Conservation (phyloP, 345 rosid genomes). For the Heritiera fomes region DNA sequence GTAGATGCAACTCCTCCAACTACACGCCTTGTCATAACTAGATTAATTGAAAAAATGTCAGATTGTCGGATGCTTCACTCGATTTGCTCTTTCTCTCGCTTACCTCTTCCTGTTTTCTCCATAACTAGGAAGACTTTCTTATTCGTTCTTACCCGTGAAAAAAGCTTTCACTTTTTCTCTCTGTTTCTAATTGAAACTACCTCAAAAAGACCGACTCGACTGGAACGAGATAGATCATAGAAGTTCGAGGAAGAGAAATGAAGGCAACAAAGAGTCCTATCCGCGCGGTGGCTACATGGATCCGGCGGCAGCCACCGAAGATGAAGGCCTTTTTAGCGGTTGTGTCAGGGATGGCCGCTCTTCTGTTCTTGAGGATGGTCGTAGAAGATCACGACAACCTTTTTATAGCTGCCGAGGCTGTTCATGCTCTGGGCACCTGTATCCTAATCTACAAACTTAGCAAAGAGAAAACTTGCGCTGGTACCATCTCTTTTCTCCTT, state of each 20-base stretch:
- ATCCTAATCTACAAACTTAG: constrained; percentile 87
- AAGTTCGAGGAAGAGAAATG: constrained; percentile 34
- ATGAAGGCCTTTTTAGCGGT: constrained; percentile 67
- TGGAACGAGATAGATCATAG: neutral
- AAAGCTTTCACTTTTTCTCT: neutral
- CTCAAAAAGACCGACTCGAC: neutral
- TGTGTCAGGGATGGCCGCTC: constrained; percentile 62
- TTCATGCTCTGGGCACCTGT: constrained; percentile 78
- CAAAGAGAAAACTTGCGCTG: constrained; percentile 91
- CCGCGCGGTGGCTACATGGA: constrained; percentile 69
- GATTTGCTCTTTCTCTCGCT: neutral
- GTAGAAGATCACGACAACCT: constrained; percentile 92
- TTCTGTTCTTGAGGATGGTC: constrained; percentile 66
- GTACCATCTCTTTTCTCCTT: constrained; percentile 25
- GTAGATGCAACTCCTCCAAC: neutral
- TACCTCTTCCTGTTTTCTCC: neutral
- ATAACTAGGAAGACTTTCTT: too few species aligned
- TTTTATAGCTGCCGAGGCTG: constrained; percentile 87
- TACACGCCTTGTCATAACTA: neutral
- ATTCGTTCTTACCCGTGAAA: neutral
- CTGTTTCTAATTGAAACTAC: neutral
- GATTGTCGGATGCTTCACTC: neutral
- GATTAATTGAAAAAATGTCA: neutral
- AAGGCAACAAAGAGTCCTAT: constrained; percentile 60
- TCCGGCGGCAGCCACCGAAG: constrained; percentile 83